Evolutionary conservation across 441 rosid species (phyloP), one percentile per base, ranked within the genome.

Genomic region (Bocquillonia castaneifolia): DNA sequence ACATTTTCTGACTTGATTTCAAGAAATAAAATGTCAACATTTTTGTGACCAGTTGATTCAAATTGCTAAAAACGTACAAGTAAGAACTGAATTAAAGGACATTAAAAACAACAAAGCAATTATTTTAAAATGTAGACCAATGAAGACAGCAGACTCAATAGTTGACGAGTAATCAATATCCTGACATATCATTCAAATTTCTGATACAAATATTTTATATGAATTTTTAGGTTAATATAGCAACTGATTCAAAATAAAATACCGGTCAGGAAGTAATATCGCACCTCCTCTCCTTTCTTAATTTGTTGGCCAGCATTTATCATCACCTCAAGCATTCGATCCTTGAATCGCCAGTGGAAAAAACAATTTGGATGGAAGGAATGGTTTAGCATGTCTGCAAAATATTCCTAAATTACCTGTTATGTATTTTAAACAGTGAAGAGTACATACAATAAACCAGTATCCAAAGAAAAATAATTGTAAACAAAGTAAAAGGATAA

Each of bases 261-360:
- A 56, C 57, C 34, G 51, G 61, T 23, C 17, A 55, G 39, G 61
- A 7, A 76, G 29, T 3, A 54, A 62, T 71, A 37, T 45, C 3
- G 76, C 80, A 89, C 98, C 96, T 88, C 91, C 67, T 93, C 97
- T 61, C 97, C 97, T 76, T 84, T 88, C 74, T 67, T 84, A 60
- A 93, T 82, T 29, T 68, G 69, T 66, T 89, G 97, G 45, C 97
- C 97, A 59, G 97, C 96, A 78, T 90, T 90, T 77, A 92, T 88
- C 97, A 93, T 85, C 76, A 93, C 97, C 77, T 91, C 98, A 67
- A 93, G 93, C 87, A 89, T 93, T 42, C 94, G 94, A 65, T 93
- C 98, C 79, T 89, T 93, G 54, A 82, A 86, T 78, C 97, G 88
- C 98, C 97, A 93, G 74, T 90, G 93, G 65, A 89, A 78, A 82